Evolutionary conservation across 139 green algal genomes (phyloP), one percentile per base, ranked within the genome.

Genomic region (Tetradesmus lagerheimii): DNA sequence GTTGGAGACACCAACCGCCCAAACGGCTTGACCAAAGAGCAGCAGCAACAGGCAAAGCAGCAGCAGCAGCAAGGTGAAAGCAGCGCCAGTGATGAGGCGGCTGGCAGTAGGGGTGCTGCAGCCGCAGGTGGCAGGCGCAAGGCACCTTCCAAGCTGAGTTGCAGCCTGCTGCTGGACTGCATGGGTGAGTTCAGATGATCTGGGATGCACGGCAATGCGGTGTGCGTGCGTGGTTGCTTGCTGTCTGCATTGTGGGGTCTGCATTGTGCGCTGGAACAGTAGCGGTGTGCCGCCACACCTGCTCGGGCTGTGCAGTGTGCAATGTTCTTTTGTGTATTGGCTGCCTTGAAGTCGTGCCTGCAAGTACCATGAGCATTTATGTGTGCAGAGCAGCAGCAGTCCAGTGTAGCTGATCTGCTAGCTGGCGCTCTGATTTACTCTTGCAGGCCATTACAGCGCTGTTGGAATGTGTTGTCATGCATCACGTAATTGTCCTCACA

Each of bases 141-240:
- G 23, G 50, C 25, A 35, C 62, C 77, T 34, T 31, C 38, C 34
- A 31, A 87, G 88, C 80, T 98, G 9, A 90, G 47, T 23, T 91
- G 91, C 9, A 92, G 96, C 0, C 93, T 99, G 82, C 90, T 99
- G 67, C 53, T 99, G 29, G 97, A 99, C 91, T 98, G 95, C 93
- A 99, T 99, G 97, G 97, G 97, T 37, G 94, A 87, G 81, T 75
- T 12, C n/a, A n/a, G n/a, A n/a, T 64, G 77, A 14, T 62, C n/a
- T 23, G 18, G 37, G n/a, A n/a, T n/a, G n/a, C n/a, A n/a, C n/a
- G n/a, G n/a, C n/a, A n/a, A n/a, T 34, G 31, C 31, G 47, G 75
- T 81, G 0, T 50, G 75, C 18, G n/a, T 38, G 38, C n/a, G 31
- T 20, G 18, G 47, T 2, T 62, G 47, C 47, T n/a, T 62, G 47